Percentiles rank a stretch among this genome's conserved stretches.
These are phyloP conservation scores for Phyllosticta citrichinensis DNA, from an alignment of 2,329 filamentous ascomycete genomes.

Conservation along the genomic window DNA sequence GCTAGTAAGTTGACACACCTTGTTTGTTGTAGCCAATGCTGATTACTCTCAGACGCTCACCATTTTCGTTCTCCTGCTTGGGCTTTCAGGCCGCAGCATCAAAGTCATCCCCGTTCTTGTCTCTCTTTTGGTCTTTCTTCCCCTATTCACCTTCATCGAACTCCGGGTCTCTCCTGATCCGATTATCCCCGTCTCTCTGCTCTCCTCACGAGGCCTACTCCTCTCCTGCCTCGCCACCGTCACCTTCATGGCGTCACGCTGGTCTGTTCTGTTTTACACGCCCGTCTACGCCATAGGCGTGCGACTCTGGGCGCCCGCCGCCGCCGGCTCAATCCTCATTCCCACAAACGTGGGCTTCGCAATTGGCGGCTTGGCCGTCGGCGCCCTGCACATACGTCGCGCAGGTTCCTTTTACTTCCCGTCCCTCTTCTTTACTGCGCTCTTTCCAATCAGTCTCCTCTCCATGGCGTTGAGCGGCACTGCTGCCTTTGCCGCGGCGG, in stretches of 20 bases:
- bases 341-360: conserved; percentile 77
- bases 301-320: conserved; percentile 56
- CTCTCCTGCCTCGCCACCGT: conserved; percentile 66
- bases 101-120: conserved; percentile 49
- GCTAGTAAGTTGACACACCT: conserved; percentile 35
- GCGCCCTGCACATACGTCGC: conserved; percentile 65
- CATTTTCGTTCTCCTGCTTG: conserved; percentile 63
- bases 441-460: conserved; percentile 54
- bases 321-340: conserved; percentile 65
- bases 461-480: conserved; percentile 48
- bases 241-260: conserved; percentile 70
- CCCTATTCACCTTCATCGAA: conserved; percentile 52
- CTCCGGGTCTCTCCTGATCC: conserved; percentile 54
- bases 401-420: conserved; percentile 63
- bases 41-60: conserved; percentile 43
- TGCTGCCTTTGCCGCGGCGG: conserved; percentile 37
- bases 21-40: not conserved
- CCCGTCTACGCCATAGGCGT: conserved; percentile 73
- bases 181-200: conserved; percentile 61
- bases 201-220: conserved; percentile 60
- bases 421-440: conserved; percentile 47
- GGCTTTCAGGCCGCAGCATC: conserved; percentile 55
- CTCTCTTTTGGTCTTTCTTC: conserved; percentile 47
- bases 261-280: conserved; percentile 70
- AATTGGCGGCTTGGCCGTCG: conserved; percentile 60